These are phyloP conservation scores for Backusella parvicylindrica DNA, from an alignment of 192 early-diverging fungal species.

Conservation along the genomic window DNA sequence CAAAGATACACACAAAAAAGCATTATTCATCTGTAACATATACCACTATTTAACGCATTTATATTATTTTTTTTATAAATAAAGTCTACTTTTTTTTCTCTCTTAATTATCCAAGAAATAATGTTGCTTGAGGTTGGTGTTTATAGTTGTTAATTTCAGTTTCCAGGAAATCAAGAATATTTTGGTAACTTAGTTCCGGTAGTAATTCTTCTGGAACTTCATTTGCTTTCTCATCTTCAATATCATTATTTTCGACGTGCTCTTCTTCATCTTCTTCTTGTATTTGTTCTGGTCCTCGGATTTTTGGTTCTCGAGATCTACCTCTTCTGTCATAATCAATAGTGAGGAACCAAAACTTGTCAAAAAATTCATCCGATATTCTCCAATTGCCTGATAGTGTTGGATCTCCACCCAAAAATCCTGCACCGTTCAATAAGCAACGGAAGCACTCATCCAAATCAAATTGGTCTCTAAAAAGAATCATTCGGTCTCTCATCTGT, in stretches of 20 bases:
- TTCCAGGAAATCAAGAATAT: background rate
- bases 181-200: background rate
- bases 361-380: background rate
- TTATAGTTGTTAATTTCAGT: background rate
- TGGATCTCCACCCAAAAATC: background rate
- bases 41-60: constrained; percentile 1
- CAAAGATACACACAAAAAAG: background rate
- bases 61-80: constrained; percentile 1
- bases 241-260: background rate
- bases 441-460: background rate
- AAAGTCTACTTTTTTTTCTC: background rate
- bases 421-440: background rate
- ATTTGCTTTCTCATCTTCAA: background rate
- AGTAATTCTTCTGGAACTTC: background rate
- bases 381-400: constrained; percentile 1
- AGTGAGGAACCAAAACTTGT: background rate
- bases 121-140: background rate
- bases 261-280: background rate
- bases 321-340: background rate
- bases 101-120: background rate
- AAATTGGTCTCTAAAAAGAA: background rate
- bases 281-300: background rate
- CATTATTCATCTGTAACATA: constrained; percentile 1
- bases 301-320: background rate
- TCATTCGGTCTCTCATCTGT: background rate